Evolutionary conservation across 768 basidiomycete species (phyloP), one percentile per base, ranked within the genome.

Genomic region (Lentinula raphanica): DNA sequence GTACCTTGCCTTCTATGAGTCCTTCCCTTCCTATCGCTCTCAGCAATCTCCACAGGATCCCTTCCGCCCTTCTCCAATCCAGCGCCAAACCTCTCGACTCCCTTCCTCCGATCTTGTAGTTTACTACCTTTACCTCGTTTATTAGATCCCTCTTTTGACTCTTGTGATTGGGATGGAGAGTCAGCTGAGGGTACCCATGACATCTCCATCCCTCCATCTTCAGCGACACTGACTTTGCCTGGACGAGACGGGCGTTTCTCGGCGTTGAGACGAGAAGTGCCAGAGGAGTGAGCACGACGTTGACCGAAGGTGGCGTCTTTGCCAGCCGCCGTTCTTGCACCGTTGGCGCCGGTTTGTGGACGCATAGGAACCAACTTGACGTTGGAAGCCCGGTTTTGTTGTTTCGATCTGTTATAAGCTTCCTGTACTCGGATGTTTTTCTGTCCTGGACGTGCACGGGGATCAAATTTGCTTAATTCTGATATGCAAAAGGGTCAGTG

Each of bases 41-140:
- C 90, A 35, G 74, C 80, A 65, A 86, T 69, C 59, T 76, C 79
- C 25, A 71, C 63, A 9, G 73, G 69, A 39, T 81, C 82, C 49
- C 75, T 77, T 2, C 82, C 80, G 1, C 92, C 92, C 64, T 79
- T 87, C 77, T 97, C 93, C 85, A 98, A 75, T 23, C 94, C 94
- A 44, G 86, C 89, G 27, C 94, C 94, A 66, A 96, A 95, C 45
- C 71, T 72, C 71, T 94, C 92, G 42, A 86, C 82, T 27, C 85
- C 87, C 68, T 83, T 87, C 65, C 79, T 74, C 59, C 62, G 64
- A 4, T 65, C 71, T 68, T 65, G 71, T 65, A 63, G 69, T 73
- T 50, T 68, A 72, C 67, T 71, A 65, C 21, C 62, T 66, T 56
- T 65, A 42, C 50, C 50, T 40, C 38, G 58, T 39, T 56, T n/a